Conservation (phyloP, 106 monocot species). For the Hemerocallis citrina region DNA sequence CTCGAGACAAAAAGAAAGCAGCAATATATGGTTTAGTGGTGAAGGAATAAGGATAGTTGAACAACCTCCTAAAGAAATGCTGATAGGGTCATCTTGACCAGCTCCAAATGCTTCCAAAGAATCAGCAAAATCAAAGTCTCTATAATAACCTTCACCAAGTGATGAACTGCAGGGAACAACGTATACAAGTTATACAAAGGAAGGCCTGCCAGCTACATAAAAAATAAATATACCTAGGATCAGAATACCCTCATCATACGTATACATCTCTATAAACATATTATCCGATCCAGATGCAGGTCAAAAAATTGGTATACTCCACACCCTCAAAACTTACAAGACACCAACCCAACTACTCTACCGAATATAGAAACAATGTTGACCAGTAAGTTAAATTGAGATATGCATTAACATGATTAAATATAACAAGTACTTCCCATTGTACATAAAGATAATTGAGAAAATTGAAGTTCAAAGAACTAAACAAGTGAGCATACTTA, state of each 20-base stretch:
- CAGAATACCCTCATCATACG: not conserved
- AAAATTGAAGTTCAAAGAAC: not conserved
- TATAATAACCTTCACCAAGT: constrained; percentile 65
- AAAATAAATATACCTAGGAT: not conserved
- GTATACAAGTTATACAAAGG: not conserved
- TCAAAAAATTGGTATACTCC: not conserved
- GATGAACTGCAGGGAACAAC: constrained; percentile 41
- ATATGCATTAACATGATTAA: not conserved
- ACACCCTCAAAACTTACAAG: not conserved
- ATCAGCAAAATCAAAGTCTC: constrained; percentile 76
- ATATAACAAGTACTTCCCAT: not conserved
- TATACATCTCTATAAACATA: not conserved
- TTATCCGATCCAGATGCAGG: not conserved
- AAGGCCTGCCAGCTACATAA: not conserved
- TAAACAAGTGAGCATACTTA: not conserved
- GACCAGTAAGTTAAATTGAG: constrained; percentile 1
- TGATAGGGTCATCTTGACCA: constrained; percentile 88
- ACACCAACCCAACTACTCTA: not conserved
- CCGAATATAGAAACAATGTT: not conserved
- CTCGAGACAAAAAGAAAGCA: no score
- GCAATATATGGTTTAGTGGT: not conserved
- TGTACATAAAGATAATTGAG: not conserved
- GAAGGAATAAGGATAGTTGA: not conserved
- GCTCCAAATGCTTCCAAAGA: constrained; percentile 95
- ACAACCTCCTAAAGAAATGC: constrained; percentile 96